Percentiles rank a stretch among this genome's conserved stretches.
phyloP scores from a whole-genome alignment of 2,329 filamentous ascomycete species.

The Pseudogymnoascus sp. region DNA sequence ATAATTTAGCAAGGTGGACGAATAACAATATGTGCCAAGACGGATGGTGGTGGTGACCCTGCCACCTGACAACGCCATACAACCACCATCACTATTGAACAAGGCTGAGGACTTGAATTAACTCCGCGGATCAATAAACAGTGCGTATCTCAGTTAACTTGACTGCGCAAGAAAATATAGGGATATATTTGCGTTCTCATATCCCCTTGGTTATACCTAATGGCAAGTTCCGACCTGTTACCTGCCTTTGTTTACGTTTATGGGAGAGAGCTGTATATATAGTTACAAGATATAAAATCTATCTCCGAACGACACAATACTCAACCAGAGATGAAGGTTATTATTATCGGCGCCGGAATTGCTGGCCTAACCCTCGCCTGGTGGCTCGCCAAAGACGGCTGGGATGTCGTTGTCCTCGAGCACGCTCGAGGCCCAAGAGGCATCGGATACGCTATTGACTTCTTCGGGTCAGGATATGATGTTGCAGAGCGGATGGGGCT shows the following conservation, averaged over 20 bases:
- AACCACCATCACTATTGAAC: not conserved
- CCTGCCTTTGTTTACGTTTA: not conserved
- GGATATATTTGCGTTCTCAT: not conserved
- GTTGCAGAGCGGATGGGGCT: not conserved
- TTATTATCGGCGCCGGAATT: not conserved
- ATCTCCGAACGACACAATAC: not conserved
- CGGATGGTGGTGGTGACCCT: not conserved
- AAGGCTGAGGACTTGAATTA: not conserved
- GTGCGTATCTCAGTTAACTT: not conserved
- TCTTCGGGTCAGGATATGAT: not conserved
- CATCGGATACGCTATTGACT: not conserved
- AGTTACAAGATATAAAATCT: not conserved
- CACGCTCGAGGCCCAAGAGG: not conserved
- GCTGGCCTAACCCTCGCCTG: not conserved
- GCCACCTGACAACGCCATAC: not conserved
- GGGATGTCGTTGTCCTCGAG: not conserved
- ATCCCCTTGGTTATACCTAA: not conserved
- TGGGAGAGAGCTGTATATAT: not conserved
- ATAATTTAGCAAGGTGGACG: not conserved
- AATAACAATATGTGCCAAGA: not conserved
- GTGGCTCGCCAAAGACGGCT: constrained; percentile 1
- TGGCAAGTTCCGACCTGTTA: not conserved
- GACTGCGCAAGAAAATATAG: not conserved
- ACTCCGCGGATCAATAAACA: no score
- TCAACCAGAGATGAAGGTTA: not conserved